Conservation (phyloP, 1,139 yeast genomes). For the Diutina siamensis region DNA sequence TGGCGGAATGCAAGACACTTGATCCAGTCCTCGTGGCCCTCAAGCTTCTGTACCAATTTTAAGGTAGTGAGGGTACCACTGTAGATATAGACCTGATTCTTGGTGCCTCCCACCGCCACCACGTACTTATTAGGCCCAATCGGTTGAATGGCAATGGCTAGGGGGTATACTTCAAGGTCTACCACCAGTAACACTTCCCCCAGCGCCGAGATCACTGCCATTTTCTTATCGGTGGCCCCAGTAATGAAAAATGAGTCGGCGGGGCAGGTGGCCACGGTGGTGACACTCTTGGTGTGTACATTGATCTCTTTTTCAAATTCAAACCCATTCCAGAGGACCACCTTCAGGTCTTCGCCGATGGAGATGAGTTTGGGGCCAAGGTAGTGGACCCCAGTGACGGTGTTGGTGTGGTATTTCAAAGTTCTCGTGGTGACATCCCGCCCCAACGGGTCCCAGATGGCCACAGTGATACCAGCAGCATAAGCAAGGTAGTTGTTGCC, state of each 20-base stretch:
- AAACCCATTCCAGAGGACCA: constrained; percentile 49
- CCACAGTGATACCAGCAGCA: constrained; percentile 68
- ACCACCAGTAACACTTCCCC: constrained; percentile 14
- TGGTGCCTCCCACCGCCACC: constrained; percentile 60
- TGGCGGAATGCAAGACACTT: constrained; percentile 46
- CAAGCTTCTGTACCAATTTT: constrained; percentile 17
- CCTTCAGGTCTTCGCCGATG: constrained; percentile 51
- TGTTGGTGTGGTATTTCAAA: constrained; percentile 45
- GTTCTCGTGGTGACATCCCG: constrained; percentile 41
- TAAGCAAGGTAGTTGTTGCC: constrained; percentile 37
- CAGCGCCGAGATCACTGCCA: constrained; percentile 38
- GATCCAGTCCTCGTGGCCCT: constrained; percentile 95
- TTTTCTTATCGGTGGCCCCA: constrained; percentile 57
- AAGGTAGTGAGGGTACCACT: constrained; percentile 22
- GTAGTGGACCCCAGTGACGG: constrained; percentile 52
- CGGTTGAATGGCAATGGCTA: constrained; percentile 44
- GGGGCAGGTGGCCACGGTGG: constrained; percentile 40
- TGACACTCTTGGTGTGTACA: constrained; percentile 19
- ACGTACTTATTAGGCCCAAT: constrained; percentile 17
- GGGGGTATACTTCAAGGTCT: constrained; percentile 47
- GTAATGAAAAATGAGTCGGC: constrained; percentile 32
- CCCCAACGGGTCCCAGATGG: constrained; percentile 58
- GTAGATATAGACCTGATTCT: constrained; percentile 63
- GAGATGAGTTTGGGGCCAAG: constrained; percentile 36
- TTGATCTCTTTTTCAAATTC: constrained; percentile 24